A percentile compares a stretch with the other conserved stretches of the same genome.
These are phyloP conservation scores for Xylariaceae sp. DNA, from an alignment of 2,329 filamentous ascomycete species.

Conservation along the genomic window DNA sequence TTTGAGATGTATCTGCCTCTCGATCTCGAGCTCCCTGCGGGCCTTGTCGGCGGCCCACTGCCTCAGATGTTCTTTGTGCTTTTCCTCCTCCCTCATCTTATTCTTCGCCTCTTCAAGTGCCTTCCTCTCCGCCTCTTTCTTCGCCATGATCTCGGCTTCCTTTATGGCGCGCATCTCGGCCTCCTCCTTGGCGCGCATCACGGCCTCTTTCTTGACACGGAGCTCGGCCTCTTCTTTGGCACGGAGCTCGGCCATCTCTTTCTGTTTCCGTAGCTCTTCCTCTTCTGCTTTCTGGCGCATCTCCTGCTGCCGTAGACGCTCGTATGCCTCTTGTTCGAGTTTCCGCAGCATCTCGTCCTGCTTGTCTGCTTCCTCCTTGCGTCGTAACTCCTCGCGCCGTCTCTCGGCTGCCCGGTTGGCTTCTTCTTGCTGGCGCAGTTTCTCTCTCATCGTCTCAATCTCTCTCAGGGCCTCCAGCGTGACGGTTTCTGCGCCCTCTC, in stretches of 20 bases:
- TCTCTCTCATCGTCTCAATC: constrained; percentile 1
- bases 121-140: constrained; percentile 1
- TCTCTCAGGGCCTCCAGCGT: constrained; percentile 1
- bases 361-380: constrained; percentile 5
- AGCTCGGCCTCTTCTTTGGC: not conserved
- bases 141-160: constrained; percentile 4
- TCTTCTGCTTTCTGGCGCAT: too few relatives aligned
- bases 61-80: constrained; percentile 2
- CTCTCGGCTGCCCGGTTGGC: constrained; percentile 4
- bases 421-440: constrained; percentile 7
- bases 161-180: constrained; percentile 4
- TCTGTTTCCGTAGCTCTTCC: not conserved
- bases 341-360: too few relatives aligned
- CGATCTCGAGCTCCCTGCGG: constrained; percentile 8
- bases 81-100: constrained; percentile 4
- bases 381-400: constrained; percentile 4
- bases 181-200: constrained; percentile 1
- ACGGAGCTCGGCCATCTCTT: not conserved
- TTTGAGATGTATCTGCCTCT: constrained; percentile 12
- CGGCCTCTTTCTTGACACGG: not conserved
- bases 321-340: too few relatives aligned
- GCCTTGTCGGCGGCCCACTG: constrained; percentile 11
- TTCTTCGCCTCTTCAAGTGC: constrained; percentile 1
- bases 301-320: too few relatives aligned
- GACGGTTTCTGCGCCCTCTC: too few relatives aligned